Conservation (phyloP, 257 asterid species). For the Solanum virginianum region DNA sequence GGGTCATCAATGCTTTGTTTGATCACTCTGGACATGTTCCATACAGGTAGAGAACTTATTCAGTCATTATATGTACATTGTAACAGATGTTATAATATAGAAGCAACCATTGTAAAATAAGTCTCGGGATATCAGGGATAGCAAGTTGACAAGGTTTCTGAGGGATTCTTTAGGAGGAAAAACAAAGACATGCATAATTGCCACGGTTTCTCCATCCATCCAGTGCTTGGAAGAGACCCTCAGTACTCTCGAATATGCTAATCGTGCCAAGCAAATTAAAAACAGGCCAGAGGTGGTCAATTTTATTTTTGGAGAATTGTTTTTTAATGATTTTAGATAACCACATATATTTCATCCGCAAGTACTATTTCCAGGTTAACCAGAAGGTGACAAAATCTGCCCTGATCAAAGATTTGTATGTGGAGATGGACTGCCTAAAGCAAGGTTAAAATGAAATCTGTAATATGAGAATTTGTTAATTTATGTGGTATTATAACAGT, state of each 20-base stretch:
- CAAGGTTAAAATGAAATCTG: slow-evolving; percentile 16
- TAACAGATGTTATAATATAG: neutral
- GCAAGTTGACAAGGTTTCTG: slow-evolving; percentile 53
- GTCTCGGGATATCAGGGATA: slow-evolving; percentile 27
- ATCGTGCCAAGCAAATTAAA: slow-evolving; percentile 44
- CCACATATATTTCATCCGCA: neutral
- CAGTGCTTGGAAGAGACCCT: slow-evolving; percentile 54
- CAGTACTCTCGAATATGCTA: slow-evolving; percentile 53
- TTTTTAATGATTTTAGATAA: neutral
- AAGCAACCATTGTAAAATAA: neutral
- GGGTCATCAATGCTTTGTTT: slow-evolving; percentile 44
- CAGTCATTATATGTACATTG: neutral
- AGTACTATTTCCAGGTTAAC: slow-evolving; percentile 25
- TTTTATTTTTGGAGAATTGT: neutral
- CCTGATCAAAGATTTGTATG: slow-evolving; percentile 26
- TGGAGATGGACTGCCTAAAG: slow-evolving; percentile 32
- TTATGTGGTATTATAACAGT: neutral
- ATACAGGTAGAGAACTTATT: slow-evolving; percentile 21
- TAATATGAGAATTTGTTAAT: neutral
- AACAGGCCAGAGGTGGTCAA: slow-evolving; percentile 45
- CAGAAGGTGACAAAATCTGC: slow-evolving; percentile 36
- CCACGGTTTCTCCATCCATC: slow-evolving; percentile 49
- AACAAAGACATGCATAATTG: slow-evolving; percentile 50
- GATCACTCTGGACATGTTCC: slow-evolving; percentile 52
- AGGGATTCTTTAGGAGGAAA: slow-evolving; percentile 58